These are phyloP conservation scores for Trichosporon ovoides DNA, from an alignment of 1,284 basidiomycete species.

Conservation along the genomic window DNA sequence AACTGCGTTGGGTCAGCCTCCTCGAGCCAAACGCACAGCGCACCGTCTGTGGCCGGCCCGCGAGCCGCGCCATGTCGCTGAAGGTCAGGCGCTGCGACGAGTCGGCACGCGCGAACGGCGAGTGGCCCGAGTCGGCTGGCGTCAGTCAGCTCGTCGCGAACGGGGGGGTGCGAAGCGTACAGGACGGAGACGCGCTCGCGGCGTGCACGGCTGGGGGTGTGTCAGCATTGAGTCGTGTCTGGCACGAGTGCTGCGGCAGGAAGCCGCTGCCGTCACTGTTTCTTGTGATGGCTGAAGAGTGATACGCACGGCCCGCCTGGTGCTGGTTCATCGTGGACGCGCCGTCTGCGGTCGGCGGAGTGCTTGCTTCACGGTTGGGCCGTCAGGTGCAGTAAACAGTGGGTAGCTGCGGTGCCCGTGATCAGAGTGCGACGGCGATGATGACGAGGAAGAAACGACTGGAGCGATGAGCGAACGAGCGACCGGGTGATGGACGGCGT, in stretches of 20 bases:
- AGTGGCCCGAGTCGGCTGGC: constrained; percentile 50
- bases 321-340: constrained; percentile 8
- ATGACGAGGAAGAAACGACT: no score
- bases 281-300: no score
- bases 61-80: constrained; percentile 61
- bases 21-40: constrained; percentile 39
- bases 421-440: no score
- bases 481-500: no score
- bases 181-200: background rate
- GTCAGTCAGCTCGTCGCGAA: no score
- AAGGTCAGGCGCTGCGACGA: constrained; percentile 53
- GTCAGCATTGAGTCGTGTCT: background rate
- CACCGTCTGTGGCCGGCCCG: constrained; percentile 74
- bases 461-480: no score
- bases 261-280: no score
- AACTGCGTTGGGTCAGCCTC: constrained; percentile 58
- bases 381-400: background rate
- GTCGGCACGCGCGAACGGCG: constrained; percentile 64
- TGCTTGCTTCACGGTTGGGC: no score
- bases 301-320: constrained; percentile 14
- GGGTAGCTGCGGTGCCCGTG: background rate
- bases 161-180: background rate
- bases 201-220: background rate
- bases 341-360: no score
- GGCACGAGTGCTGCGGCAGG: no score